Base-by-base conservation (phyloP, 805 yeast species). In the Hanseniaspora mollemarum region DNA sequence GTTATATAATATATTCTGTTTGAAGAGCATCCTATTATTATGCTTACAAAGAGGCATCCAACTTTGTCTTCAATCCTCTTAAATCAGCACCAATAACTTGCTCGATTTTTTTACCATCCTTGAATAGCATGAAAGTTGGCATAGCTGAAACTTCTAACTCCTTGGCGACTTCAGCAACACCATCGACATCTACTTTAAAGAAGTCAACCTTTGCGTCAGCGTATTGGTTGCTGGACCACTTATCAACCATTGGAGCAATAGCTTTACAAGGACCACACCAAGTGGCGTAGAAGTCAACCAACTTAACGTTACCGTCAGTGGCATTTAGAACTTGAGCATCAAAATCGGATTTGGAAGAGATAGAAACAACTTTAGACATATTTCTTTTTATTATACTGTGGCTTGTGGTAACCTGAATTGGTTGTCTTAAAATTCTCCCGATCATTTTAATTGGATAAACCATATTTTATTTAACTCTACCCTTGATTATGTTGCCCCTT, bases 221-320 rank as follows among this genome's bases (percentile, higher is more conserved):
- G 24, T 51, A 51, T 51, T 51, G 50, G 36, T 69, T 65, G 8
- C 59, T 53, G 25, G 67, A 59, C 46, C 67, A 63, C 51, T 69
- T 67, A 19, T 73, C 72, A 41, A 79, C 62, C 19, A 75, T 62
- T 15, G 87, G 87, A 2, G 81, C 71, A 58, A 81, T 73, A n/a
- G 81, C 81, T 58, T 76, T 78, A 59, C 87, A 81, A n/a, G 87
- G 87, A 7, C 81, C 85, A 64, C 87, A 81, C 87, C 87, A 81
- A 10, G 78, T 74, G 29, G 87, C 86, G 63, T 72, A 78, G 62
- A 80, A 81, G 61, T 81, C 86, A 45, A 80, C 74, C 2, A 80
- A 67, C 1, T 80, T 68, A 33, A 76, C 62, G 52, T 74, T 70
- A 32, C 49, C 50, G 18, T 43, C 49, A 13, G 39, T 28, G 22